These are phyloP conservation scores for Sporothrix schenckii DNA, from an alignment of 2,329 filamentous ascomycete species.

Conservation along the genomic window DNA sequence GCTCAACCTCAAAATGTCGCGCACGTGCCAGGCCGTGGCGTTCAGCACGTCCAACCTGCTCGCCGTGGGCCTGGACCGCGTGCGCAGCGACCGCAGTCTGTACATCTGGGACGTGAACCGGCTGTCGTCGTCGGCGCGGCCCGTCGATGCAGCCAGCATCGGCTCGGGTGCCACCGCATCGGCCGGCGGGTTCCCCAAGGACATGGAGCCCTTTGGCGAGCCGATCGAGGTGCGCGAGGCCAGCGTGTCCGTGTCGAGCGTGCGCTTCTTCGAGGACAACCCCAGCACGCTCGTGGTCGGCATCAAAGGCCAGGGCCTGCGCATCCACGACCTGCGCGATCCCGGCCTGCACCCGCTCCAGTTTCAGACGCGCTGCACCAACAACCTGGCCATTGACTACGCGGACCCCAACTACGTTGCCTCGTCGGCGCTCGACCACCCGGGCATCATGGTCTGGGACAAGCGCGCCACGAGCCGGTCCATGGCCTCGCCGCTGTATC, in stretches of 20 bases:
- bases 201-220: conserved; percentile 56
- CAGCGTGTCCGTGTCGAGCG: conserved; percentile 76
- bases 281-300: conserved; percentile 75
- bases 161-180: conserved; percentile 35
- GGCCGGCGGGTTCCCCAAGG: conserved; percentile 54
- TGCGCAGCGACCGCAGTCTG: conserved; percentile 78
- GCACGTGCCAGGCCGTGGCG: conserved; percentile 78
- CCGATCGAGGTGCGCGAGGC: conserved; percentile 63
- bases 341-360: conserved; percentile 45
- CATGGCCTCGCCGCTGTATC: conserved; percentile 57
- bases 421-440: conserved; percentile 74
- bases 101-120: conserved; percentile 80
- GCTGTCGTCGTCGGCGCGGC: conserved; percentile 49
- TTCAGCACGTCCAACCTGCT: conserved; percentile 73
- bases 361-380: conserved; percentile 69
- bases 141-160: neutral
- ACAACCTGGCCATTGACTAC: conserved; percentile 76
- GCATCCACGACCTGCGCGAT: conserved; percentile 73
- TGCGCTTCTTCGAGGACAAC: conserved; percentile 78
- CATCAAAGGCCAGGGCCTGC: conserved; percentile 72
- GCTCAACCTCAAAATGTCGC: conserved; percentile 72
- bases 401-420: conserved; percentile 82
- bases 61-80: conserved; percentile 77
- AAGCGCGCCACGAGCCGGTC: conserved; percentile 62
- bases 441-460: conserved; percentile 77